Percentiles rank a stretch among this genome's conserved stretches.
phyloP scores from a whole-genome alignment of 495 filamentous ascomycete genomes.

The Aspergillus cavernicola region DNA sequence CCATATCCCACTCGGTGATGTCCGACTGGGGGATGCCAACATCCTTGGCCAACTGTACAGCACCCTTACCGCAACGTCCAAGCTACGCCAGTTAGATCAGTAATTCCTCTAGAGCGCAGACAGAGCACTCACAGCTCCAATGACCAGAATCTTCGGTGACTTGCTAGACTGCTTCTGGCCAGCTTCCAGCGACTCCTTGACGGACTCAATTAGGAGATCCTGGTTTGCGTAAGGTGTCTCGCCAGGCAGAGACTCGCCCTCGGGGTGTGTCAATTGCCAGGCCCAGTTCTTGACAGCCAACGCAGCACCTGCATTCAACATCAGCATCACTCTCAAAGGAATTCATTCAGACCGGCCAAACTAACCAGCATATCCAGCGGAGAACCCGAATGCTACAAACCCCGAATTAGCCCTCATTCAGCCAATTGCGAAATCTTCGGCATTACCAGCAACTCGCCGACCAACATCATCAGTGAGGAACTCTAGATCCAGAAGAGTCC shows the following conservation, averaged over 20 bases:
- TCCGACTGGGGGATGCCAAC: constrained; percentile 70
- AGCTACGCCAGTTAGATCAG: constrained; percentile 35
- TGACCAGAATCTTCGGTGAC: constrained; percentile 53
- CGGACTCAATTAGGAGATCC: constrained; percentile 63
- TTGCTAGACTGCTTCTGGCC: constrained; percentile 53
- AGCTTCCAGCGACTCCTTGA: constrained; percentile 62
- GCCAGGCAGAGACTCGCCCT: constrained; percentile 58
- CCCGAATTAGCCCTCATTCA: background rate
- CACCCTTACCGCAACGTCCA: constrained; percentile 83
- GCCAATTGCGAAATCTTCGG: background rate
- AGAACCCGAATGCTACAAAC: constrained; percentile 59
- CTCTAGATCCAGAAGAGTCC: constrained; percentile 84
- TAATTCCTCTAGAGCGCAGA: background rate
- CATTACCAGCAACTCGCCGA: constrained; percentile 66
- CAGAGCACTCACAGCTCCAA: constrained; percentile 49
- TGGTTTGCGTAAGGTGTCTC: constrained; percentile 76
- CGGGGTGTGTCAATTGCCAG: constrained; percentile 73
- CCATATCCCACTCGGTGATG: constrained; percentile 89
- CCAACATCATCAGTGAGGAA: constrained; percentile 78
- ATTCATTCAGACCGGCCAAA: background rate
- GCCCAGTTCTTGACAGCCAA: constrained; percentile 83
- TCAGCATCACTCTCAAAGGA: background rate
- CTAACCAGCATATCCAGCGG: constrained; percentile 72
- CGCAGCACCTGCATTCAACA: constrained; percentile 47
- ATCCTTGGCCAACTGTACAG: constrained; percentile 72